Percentiles rank a stretch among this genome's conserved stretches.
phyloP scores from a whole-genome alignment of 768 basidiomycete species.

The Xerocomellus intermedius region DNA sequence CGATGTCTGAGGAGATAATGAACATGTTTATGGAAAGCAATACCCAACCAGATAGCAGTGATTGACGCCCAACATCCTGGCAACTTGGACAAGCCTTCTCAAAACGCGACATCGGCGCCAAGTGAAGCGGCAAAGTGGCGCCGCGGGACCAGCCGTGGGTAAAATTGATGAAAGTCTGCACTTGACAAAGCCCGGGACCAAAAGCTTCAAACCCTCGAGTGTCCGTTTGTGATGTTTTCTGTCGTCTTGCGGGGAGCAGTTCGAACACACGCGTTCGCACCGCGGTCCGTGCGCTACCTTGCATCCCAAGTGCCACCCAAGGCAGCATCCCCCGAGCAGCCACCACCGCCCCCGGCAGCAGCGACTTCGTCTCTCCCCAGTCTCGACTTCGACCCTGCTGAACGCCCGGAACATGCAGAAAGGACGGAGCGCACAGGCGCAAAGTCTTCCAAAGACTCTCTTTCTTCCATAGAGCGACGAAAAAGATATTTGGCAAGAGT shows the following conservation, averaged over 20 bases:
- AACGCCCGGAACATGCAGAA: conserved; percentile 35
- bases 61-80: no score
- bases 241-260: conserved; percentile 22
- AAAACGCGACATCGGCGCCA: no score
- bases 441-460: conserved; percentile 70
- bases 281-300: conserved; percentile 22
- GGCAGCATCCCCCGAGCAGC: conserved; percentile 1
- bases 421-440: conserved; percentile 65
- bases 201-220: not conserved
- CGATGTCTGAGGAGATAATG: no score
- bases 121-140: no score
- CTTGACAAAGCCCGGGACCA: not conserved
- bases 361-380: conserved; percentile 39
- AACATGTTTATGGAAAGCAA: no score
- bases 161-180: no score
- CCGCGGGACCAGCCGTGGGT: no score
- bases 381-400: conserved; percentile 65
- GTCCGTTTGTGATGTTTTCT: conserved; percentile 20
- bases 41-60: no score
- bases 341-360: conserved; percentile 5
- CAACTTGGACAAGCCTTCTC: no score
- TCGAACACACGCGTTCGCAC: conserved; percentile 17
- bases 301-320: conserved; percentile 22
- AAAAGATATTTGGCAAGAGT: conserved; percentile 57
- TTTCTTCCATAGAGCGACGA: conserved; percentile 75